A percentile compares a stretch with the other conserved stretches of the same genome.
phyloP scores from a whole-genome alignment of 305 asterid genomes.

The Fraxinus greggii region DNA sequence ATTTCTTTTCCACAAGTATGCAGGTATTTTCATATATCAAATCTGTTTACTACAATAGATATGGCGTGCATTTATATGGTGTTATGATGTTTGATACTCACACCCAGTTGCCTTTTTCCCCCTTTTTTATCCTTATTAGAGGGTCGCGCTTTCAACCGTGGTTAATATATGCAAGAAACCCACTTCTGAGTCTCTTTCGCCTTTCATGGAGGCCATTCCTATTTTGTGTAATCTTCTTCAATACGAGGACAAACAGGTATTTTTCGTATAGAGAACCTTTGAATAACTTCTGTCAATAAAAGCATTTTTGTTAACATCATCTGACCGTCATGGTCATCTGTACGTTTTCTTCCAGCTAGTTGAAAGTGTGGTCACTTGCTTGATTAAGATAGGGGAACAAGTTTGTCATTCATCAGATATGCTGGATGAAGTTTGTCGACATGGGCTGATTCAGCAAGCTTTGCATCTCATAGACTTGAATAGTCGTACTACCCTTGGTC shows the following conservation, averaged over 20 bases:
- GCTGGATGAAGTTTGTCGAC: constrained; percentile 84
- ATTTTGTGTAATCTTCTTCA: constrained; percentile 88
- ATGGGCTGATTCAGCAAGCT: constrained; percentile 75
- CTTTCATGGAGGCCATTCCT: constrained; percentile 92
- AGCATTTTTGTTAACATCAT: constrained; percentile 15
- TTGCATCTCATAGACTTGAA: constrained; percentile 69
- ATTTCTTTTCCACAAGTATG: constrained; percentile 86
- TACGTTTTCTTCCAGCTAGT: constrained; percentile 58
- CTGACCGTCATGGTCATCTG: constrained; percentile 10
- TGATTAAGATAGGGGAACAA: constrained; percentile 74
- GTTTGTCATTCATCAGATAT: constrained; percentile 53
- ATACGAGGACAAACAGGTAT: constrained; percentile 88
- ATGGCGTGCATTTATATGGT: constrained; percentile 5
- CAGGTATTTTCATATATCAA: constrained; percentile 54
- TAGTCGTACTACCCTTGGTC: constrained; percentile 68
- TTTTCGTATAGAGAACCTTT: constrained; percentile 16
- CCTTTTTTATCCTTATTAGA: constrained; percentile 42
- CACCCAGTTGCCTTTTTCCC: constrained; percentile 8
- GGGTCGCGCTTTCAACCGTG: constrained; percentile 91
- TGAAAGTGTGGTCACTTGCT: constrained; percentile 86
- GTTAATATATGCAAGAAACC: constrained; percentile 82
- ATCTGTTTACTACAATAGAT: neutral
- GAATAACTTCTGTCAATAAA: constrained; percentile 3
- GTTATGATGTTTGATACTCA: constrained; percentile 24
- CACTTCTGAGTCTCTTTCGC: constrained; percentile 64